Base-by-base conservation (phyloP, 2,329 filamentous ascomycete genomes). In the Colletotrichum somersetense region DNA sequence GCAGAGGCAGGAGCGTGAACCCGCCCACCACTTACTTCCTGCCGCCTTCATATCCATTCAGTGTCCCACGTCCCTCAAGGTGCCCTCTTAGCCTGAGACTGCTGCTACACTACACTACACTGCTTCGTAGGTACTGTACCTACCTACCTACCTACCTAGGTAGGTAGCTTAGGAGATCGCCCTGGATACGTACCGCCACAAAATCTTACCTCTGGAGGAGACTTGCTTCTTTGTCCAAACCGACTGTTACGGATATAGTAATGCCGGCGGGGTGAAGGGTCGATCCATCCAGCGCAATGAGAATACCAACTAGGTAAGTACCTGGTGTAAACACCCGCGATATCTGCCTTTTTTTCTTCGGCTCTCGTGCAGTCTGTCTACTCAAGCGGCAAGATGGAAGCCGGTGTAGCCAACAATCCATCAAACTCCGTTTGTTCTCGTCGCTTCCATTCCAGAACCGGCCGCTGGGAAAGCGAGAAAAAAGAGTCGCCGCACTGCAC, bases 171-270 rank as follows among this genome's bases (percentile, higher is more conserved):
- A 52, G 30, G 35, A 50, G 66, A 69, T 72, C 66, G 30, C 48
- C 58, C 50, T 53, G n/a, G 65, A 66, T 68, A 71, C 69, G 69
- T 68, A 71, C 69, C 69, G 53, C 55, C 38, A 42, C 35, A 66
- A 38, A 23, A 68, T 56, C 57, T 48, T 33, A 42, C 50, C 18
- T 48, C 42, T 52, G 33, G 65, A 61, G 59, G 11, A 30, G 26
- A n/a, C 66, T 72, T 66, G 52, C 46, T 56, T 72, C 30, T 70
- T 72, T 40, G 69, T 69, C 58, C 42, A 55, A 70, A 55, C 55
- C 40, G 48, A 20, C 30, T 70, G 66, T 72, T 65, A 70, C 59
- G 70, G 53, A 65, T 69, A 72, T 33, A 72, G 66, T 69, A 56
- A 26, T 61, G 5, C 53, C 23, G 63, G 38, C 23, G 7, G 46